Evolutionary conservation across 2,329 filamentous ascomycete genomes (phyloP), one percentile per base, ranked within the genome.

Genomic region (Alternaria longipes): DNA sequence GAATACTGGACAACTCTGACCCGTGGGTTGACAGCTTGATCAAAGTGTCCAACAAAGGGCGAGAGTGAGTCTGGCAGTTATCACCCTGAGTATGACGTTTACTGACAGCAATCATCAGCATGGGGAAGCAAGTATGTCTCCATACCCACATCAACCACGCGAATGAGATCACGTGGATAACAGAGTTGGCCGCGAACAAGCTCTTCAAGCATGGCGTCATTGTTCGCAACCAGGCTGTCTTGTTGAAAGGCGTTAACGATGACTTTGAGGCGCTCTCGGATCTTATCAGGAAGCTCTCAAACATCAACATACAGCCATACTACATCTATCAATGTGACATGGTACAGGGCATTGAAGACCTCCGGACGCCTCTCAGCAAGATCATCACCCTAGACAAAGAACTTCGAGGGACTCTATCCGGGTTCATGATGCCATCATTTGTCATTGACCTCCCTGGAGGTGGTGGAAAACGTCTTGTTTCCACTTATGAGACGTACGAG

Each of bases 71-170:
- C 16, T 8, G 20, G 14, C 14, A 0, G 24, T 7, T 11, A 26
- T 20, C 9, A 4, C 11, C 1, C 8, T 6, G 18, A n/a, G 0
- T 44, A 5, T 16, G 9, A 53, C 30, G 6, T 14, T 12, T 16
- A 45, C 53, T 61, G 24, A 61, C 38, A 32, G n/a, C 14, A 32
- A 45, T 14, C 14, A 22, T 8, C 38, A 60, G 59, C 28, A 61
- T 83, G 24, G 87, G 86, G 5, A 90, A 90, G 71, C 81, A 85
- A 52, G 82, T 89, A 65, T 87, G 86, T 4, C 77, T 89, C 55
- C 88, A 90, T 70, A 90, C 88, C 0, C 88, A 90, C 68, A 88
- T 90, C 76, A 89, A 90, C 66, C 86, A 89, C 63, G 84, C 86
- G 0, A 82, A 82, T 38, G 87, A 90, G 72, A 84, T 89, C 56